Base-by-base conservation (phyloP, 306 rosid genomes). In the Hylodesmum podocarpum region DNA sequence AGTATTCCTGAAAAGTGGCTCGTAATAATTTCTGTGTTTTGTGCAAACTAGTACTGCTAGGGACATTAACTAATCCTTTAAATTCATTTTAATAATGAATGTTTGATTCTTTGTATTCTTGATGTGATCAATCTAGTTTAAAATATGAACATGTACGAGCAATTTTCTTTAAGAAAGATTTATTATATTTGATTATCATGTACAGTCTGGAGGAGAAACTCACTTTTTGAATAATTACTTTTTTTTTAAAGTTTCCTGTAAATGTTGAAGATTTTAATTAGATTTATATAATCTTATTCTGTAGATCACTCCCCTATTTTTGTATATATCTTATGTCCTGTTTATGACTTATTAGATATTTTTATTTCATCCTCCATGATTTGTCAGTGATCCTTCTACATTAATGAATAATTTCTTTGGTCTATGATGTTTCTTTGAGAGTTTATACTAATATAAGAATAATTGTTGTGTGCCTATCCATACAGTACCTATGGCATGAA, bases 331-430 rank as follows among this genome's bases (percentile, higher is more conserved):
- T 22, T 29, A 19, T 21, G 33, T n/a, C 70, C 34, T 47, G 33
- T 65, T 49, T 59, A 72, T 65, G 49, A 37, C 21, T 69, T 78
- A 59, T 16, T 53, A 47, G 72, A 61, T 50, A 55, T 50, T 18
- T 33, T 3, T 29, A 46, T 79, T 51, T 64, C 47, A 37, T 64
- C 51, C 67, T 6, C 62, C 79, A 49, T 29, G 51, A 64, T 39
- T 79, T 79, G 67, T 50, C 28, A 68, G 70, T 69, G 63, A 37
- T 65, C 75, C 39, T 75, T 68, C 66, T 67, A 19, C 55, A 59
- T 25, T 43, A 34, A 69, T 63, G 51, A 59, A 37, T 43, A 34
- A 69, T 63, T 64, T 72, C 46, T 28, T 4, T 37, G 79, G 50
- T 36, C 40, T 53, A n/a, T 64, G 50, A 54, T 54, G 71, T 71